Percentiles rank a stretch among this genome's conserved stretches.
These are phyloP conservation scores for Ophiocordyceps robertsii DNA, from an alignment of 2,329 filamentous ascomycete genomes.

Conservation along the genomic window DNA sequence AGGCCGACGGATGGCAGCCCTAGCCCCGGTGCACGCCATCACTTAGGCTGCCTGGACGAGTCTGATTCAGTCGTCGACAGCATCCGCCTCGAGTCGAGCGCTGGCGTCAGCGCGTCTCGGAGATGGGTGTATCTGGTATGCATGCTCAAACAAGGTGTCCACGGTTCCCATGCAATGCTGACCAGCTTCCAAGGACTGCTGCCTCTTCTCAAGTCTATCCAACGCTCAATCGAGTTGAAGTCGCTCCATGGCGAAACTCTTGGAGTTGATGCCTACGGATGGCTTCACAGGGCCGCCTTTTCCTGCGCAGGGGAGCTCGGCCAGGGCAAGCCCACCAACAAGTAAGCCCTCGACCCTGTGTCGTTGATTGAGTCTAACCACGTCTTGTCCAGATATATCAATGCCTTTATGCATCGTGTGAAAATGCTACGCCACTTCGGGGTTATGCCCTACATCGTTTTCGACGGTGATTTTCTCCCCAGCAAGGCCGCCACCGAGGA, in stretches of 20 bases:
- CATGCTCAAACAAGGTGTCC: neutral
- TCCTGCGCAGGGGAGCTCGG: conserved; percentile 86
- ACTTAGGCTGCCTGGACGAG: neutral
- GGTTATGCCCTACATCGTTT: conserved; percentile 86
- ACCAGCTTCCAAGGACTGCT: conserved; percentile 57
- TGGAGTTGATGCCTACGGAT: conserved; percentile 95
- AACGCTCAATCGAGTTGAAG: conserved; percentile 74
- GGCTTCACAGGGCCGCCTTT: conserved; percentile 88
- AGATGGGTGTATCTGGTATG: conserved; percentile 24
- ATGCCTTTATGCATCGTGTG: conserved; percentile 80
- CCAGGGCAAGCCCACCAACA: conserved; percentile 73
- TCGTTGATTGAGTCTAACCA: neutral
- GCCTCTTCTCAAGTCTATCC: conserved; percentile 89
- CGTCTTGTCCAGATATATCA: conserved; percentile 53
- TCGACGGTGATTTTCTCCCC: conserved; percentile 89
- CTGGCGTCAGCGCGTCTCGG: conserved; percentile 1
- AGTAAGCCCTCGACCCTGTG: conserved; percentile 37
- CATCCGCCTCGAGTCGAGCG: neutral
- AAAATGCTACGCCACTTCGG: conserved; percentile 91
- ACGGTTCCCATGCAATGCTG: conserved; percentile 4
- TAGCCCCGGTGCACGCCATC: neutral
- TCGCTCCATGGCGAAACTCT: conserved; percentile 79
- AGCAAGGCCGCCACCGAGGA: conserved; percentile 84
- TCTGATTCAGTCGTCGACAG: too few relatives aligned
- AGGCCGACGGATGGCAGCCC: too few relatives aligned